A percentile compares a stretch with the other conserved stretches of the same genome.
phyloP scores from a whole-genome alignment of 345 rosid genomes.

The Eucalyptus rudis region DNA sequence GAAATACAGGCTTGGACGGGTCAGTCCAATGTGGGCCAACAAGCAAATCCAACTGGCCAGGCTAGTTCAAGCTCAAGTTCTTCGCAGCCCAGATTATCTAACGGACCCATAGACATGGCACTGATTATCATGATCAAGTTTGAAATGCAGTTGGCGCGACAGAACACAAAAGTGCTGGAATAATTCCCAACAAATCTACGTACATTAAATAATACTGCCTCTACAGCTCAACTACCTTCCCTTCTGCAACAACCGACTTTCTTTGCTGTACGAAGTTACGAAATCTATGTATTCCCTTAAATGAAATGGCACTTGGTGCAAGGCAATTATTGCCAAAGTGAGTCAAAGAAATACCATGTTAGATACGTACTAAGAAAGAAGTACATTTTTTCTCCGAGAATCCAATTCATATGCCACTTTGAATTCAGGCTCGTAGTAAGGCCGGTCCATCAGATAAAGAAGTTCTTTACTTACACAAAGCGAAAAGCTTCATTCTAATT shows the following conservation, averaged over 20 bases:
- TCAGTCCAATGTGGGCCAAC: not conserved
- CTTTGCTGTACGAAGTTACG: not conserved
- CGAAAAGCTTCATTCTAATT: not conserved
- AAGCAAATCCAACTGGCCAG: not conserved
- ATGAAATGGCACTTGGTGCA: not conserved
- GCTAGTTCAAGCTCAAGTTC: not conserved
- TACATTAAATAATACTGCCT: not conserved
- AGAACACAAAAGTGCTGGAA: not conserved
- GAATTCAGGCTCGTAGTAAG: not conserved
- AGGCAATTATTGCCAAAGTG: not conserved
- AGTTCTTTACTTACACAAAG: not conserved
- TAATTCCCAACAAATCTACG: not conserved
- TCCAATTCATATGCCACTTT: not conserved
- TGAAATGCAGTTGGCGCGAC: too few relatives aligned
- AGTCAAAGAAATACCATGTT: not conserved
- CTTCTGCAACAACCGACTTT: not conserved
- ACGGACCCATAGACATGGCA: too few relatives aligned
- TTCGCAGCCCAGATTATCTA: too few relatives aligned
- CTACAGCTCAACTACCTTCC: not conserved
- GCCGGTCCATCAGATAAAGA: not conserved
- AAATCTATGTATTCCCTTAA: not conserved
- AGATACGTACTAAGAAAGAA: not conserved
- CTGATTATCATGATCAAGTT: fast-evolving
- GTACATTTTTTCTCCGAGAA: not conserved
- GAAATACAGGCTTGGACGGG: not conserved